These are phyloP conservation scores for Moricandia moricandioides DNA, from an alignment of 345 rosid genomes.

Conservation along the genomic window DNA sequence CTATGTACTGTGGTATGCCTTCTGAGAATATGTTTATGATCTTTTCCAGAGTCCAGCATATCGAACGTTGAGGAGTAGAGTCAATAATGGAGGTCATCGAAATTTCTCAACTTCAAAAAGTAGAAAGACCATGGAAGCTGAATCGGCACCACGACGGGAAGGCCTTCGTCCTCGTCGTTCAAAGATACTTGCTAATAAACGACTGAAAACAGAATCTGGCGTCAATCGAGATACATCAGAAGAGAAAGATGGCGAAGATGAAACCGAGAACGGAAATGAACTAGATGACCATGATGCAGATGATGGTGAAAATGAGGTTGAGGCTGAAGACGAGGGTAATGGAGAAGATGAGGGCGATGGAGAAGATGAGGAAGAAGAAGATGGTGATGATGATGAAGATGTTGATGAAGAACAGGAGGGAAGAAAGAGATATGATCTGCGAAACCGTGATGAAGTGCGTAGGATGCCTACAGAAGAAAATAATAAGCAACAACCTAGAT, in stretches of 20 bases:
- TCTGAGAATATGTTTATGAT: slow-evolving; percentile 15
- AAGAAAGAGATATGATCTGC: slow-evolving; percentile 90
- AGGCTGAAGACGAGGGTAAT: slow-evolving; percentile 75
- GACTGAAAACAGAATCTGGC: slow-evolving; percentile 54
- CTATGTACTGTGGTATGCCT: slow-evolving; percentile 2
- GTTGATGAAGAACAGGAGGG: slow-evolving; percentile 80
- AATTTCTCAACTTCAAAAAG: slow-evolving; percentile 59
- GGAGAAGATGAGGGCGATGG: slow-evolving; percentile 67
- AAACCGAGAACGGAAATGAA: slow-evolving; percentile 77
- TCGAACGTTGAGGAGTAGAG: slow-evolving; percentile 58
- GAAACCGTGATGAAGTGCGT: slow-evolving; percentile 92
- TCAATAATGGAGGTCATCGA: slow-evolving; percentile 52
- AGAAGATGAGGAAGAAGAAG: slow-evolving; percentile 67
- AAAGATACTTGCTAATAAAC: slow-evolving; percentile 49
- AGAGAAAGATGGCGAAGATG: slow-evolving; percentile 74
- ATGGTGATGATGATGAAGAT: slow-evolving; percentile 47
- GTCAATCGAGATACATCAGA: slow-evolving; percentile 69
- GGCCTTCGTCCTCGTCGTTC: slow-evolving; percentile 95
- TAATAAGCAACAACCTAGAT: slow-evolving; percentile 62
- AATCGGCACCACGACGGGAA: slow-evolving; percentile 85
- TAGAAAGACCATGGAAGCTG: slow-evolving; percentile 50
- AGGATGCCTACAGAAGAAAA: slow-evolving; percentile 72
- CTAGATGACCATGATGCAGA: slow-evolving; percentile 61
- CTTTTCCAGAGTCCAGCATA: slow-evolving; percentile 62
- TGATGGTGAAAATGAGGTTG: slow-evolving; percentile 70